phyloP scores from a whole-genome alignment of 1,284 basidiomycete species.

The Ganoderma multipileum region DNA sequence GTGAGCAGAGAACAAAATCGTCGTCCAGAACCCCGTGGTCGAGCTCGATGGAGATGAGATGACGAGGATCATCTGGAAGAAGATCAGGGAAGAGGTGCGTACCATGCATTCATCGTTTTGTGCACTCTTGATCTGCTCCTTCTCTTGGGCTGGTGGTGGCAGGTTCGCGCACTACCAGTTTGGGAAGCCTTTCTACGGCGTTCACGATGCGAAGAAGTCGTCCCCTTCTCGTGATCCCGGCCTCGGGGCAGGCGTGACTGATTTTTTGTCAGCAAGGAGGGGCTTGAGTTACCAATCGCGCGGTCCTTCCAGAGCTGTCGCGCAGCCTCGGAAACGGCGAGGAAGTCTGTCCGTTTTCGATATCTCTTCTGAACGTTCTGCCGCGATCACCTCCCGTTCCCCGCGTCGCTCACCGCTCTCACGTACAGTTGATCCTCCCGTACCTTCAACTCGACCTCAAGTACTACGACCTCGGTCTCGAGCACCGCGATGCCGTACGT shows the following conservation, averaged over 20 bases:
- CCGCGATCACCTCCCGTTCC: too few species aligned
- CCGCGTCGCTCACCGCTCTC: too few species aligned
- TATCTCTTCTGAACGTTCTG: too few species aligned
- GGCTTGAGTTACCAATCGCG: neutral
- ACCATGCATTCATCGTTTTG: too few species aligned
- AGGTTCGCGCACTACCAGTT: neutral
- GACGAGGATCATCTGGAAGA: conserved; percentile 99
- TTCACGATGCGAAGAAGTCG: neutral
- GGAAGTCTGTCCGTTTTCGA: too few species aligned
- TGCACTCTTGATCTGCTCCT: neutral
- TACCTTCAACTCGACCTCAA: conserved; percentile 97
- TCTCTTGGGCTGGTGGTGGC: neutral
- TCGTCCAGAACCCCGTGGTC: conserved; percentile 91
- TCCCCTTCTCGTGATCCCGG: neutral
- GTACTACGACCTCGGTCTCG: conserved; percentile 96
- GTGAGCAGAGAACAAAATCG: conserved; percentile 65
- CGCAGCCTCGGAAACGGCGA: too few species aligned
- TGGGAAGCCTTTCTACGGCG: neutral
- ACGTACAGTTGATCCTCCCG: conserved; percentile 89
- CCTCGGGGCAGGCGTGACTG: neutral
- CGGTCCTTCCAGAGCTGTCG: neutral
- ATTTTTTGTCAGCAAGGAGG: neutral
- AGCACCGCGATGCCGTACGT: conserved; percentile 85
- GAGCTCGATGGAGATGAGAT: conserved; percentile 98
- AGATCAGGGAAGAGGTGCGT: conserved; percentile 91